phyloP scores from a whole-genome alignment of 2,329 filamentous ascomycete species.

The Fusarium napiforme region DNA sequence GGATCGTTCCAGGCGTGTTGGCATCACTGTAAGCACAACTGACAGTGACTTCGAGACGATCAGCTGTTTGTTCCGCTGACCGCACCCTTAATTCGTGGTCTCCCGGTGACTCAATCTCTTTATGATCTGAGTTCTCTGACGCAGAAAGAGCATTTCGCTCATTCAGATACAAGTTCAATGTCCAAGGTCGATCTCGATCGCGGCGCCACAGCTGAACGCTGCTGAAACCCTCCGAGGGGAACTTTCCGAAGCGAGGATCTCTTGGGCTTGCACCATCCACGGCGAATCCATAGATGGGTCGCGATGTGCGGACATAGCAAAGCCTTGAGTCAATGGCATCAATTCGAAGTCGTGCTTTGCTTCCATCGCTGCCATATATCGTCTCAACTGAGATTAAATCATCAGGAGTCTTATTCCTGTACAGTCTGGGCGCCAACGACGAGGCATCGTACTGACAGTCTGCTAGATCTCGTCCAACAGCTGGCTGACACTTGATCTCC shows the following conservation, averaged over 20 bases:
- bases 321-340: constrained; percentile 79
- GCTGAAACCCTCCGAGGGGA: constrained; percentile 70
- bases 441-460: constrained; percentile 78
- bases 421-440: constrained; percentile 69
- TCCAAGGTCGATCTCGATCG: constrained; percentile 81
- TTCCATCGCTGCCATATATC: constrained; percentile 48
- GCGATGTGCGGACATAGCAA: constrained; percentile 79
- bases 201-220: constrained; percentile 85
- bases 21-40: constrained; percentile 90
- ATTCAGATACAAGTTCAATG: constrained; percentile 58
- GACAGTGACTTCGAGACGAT: constrained; percentile 69
- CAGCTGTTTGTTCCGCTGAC: constrained; percentile 7
- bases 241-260: constrained; percentile 72
- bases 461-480: constrained; percentile 58
- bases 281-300: constrained; percentile 71
- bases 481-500: constrained; percentile 62
- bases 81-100: constrained; percentile 32
- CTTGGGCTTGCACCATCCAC: constrained; percentile 70
- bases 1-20: constrained; percentile 77
- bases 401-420: constrained; percentile 56
- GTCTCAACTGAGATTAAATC: constrained; percentile 72
- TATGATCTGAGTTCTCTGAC: not conserved
- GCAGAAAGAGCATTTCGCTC: constrained; percentile 6
- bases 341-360: constrained; percentile 72
- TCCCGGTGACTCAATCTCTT: not conserved